A percentile compares a stretch with the other conserved stretches of the same genome.
These are phyloP conservation scores for Orbilia javanica DNA, from an alignment of 2,329 filamentous ascomycete genomes.

Conservation along the genomic window DNA sequence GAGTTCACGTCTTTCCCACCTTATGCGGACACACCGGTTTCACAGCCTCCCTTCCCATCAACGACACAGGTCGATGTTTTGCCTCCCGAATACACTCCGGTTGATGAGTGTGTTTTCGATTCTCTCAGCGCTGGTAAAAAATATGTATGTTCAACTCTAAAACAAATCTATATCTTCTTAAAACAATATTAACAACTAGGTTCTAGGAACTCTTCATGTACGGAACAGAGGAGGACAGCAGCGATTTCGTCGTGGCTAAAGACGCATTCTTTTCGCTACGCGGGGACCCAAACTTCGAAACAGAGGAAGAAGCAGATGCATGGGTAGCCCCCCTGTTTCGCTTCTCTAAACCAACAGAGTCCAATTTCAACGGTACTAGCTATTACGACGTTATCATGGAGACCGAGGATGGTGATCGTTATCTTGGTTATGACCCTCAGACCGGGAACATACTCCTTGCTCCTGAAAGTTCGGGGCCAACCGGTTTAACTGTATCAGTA, in stretches of 20 bases:
- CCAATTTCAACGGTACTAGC: not conserved
- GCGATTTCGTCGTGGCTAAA: constrained; percentile 3
- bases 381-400: constrained; percentile 25
- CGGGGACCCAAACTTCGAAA: constrained; percentile 9
- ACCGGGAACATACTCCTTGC: not conserved
- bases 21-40: not conserved
- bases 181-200: not conserved
- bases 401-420: not conserved
- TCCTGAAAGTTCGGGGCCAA: not conserved
- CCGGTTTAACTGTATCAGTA: not conserved
- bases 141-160: not conserved
- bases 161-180: not conserved
- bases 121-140: not conserved
- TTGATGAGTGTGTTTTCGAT: constrained; percentile 10
- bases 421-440: not conserved
- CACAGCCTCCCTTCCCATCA: constrained; percentile 15
- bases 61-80: not conserved
- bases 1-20: constrained; percentile 1
- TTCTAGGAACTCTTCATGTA: constrained; percentile 5
- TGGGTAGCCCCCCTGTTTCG: constrained; percentile 5
- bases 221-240: not conserved
- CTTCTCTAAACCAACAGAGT: not conserved
- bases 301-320: constrained; percentile 22
- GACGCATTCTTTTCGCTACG: not conserved
- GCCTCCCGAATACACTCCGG: not conserved